A percentile compares a stretch with the other conserved stretches of the same genome.
phyloP scores from a whole-genome alignment of 2,329 filamentous ascomycete genomes.

The Colletotrichum godetiae region DNA sequence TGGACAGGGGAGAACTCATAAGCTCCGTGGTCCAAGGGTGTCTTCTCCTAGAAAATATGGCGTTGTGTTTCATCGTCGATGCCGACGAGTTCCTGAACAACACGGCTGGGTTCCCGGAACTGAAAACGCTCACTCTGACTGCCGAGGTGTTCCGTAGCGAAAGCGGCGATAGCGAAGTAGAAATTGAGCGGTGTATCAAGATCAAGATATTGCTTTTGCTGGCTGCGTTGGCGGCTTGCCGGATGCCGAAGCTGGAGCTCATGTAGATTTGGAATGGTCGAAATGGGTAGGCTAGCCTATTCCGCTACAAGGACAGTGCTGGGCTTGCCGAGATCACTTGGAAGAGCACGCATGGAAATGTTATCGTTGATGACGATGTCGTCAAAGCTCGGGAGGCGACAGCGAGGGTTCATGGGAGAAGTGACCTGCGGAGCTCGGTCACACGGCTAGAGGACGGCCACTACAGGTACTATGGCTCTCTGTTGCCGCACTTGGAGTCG shows the following conservation, averaged over 20 bases:
- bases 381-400: background rate
- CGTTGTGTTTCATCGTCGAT: background rate
- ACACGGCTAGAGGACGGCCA: accelerated
- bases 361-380: background rate
- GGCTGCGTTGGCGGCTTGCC: background rate
- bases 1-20: background rate
- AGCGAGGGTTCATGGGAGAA: background rate
- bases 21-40: background rate
- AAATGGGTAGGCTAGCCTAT: background rate
- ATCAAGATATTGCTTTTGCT: background rate
- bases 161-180: background rate
- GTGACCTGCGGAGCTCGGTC: accelerated
- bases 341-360: background rate
- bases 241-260: background rate
- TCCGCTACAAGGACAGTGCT: background rate
- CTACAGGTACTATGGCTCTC: background rate
- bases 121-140: background rate
- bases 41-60: background rate
- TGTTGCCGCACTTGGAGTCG: background rate
- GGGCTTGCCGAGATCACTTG: background rate
- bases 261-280: slow-evolving; percentile 10
- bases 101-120: background rate
- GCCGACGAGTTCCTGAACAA: slow-evolving; percentile 2
- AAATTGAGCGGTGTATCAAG: background rate
- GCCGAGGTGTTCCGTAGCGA: background rate